phyloP scores from a whole-genome alignment of 495 filamentous ascomycete species.

The Paragyromitra xinjiangensis region DNA sequence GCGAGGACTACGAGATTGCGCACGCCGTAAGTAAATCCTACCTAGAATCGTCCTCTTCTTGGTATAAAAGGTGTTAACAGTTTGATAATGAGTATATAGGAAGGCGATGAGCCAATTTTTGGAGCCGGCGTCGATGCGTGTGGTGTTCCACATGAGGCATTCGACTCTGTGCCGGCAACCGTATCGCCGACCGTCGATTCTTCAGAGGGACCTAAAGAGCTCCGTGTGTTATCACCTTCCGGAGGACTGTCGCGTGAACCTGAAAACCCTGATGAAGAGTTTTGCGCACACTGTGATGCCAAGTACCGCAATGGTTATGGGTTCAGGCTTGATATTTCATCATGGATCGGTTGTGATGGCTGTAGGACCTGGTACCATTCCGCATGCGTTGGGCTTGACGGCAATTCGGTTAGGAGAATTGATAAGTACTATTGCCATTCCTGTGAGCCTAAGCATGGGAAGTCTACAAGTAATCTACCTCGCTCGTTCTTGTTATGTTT shows the following conservation, averaged over 20 bases:
- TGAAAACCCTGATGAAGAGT: slow-evolving; percentile 47
- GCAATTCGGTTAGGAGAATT: slow-evolving; percentile 72
- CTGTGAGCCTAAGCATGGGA: slow-evolving; percentile 69
- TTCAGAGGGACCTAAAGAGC: slow-evolving; percentile 30
- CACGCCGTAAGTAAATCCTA: slow-evolving; percentile 40
- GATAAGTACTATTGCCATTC: slow-evolving; percentile 75
- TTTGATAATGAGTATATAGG: slow-evolving; percentile 17
- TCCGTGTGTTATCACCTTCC: slow-evolving; percentile 45
- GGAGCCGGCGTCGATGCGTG: slow-evolving; percentile 30
- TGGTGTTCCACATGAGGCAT: slow-evolving; percentile 41
- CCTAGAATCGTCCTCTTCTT: background rate
- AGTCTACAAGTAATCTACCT: slow-evolving; percentile 70
- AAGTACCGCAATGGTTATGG: slow-evolving; percentile 52
- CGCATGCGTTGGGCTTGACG: slow-evolving; percentile 76
- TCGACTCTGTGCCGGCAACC: slow-evolving; percentile 23
- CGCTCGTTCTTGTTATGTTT: slow-evolving; percentile 4
- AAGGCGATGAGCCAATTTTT: slow-evolving; percentile 48
- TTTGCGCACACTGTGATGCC: slow-evolving; percentile 51
- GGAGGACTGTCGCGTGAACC: slow-evolving; percentile 50
- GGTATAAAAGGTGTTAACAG: slow-evolving; percentile 7
- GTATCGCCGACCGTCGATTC: background rate
- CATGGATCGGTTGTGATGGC: slow-evolving; percentile 79
- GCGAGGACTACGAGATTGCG: slow-evolving; percentile 43
- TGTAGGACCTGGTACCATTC: slow-evolving; percentile 81
- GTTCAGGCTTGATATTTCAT: slow-evolving; percentile 59